These are phyloP conservation scores for Botrytis byssoidea DNA, from an alignment of 2,329 filamentous ascomycete genomes.

Conservation along the genomic window DNA sequence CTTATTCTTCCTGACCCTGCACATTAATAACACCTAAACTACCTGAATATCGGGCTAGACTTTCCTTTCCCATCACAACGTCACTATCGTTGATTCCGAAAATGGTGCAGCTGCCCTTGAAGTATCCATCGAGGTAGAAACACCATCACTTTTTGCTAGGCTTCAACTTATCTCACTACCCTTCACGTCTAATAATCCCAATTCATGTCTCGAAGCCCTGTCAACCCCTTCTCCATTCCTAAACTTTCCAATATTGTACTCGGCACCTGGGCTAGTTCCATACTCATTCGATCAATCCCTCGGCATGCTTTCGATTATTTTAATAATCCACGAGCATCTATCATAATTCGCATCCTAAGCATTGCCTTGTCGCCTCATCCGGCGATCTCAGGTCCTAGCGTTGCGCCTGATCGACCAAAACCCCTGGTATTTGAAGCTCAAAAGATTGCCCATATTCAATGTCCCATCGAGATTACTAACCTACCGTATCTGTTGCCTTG, in stretches of 20 bases:
- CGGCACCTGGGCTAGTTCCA: background rate
- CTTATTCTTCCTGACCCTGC: background rate
- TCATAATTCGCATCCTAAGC: constrained; percentile 24
- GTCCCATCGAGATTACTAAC: background rate
- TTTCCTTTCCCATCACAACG: background rate
- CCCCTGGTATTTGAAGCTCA: constrained; percentile 17
- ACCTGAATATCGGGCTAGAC: background rate
- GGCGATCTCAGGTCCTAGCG: constrained; percentile 32
- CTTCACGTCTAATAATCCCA: background rate
- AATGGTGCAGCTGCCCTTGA: background rate
- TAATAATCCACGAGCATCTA: constrained; percentile 10
- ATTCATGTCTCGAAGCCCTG: constrained; percentile 11
- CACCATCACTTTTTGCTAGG: background rate
- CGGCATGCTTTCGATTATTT: constrained; percentile 6
- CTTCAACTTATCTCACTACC: constrained; percentile 4
- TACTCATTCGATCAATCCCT: background rate
- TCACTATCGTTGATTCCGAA: background rate
- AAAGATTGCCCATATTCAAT: constrained; percentile 15
- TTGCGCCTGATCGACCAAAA: constrained; percentile 29
- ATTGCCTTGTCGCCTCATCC: constrained; percentile 32
- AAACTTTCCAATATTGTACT: constrained; percentile 2
- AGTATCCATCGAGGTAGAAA: constrained; percentile 2
- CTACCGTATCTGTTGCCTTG: constrained; percentile 4
- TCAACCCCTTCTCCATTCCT: background rate
- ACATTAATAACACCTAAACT: background rate